phyloP scores from a whole-genome alignment of 1,284 basidiomycete species.

The Pholiota adiposa region DNA sequence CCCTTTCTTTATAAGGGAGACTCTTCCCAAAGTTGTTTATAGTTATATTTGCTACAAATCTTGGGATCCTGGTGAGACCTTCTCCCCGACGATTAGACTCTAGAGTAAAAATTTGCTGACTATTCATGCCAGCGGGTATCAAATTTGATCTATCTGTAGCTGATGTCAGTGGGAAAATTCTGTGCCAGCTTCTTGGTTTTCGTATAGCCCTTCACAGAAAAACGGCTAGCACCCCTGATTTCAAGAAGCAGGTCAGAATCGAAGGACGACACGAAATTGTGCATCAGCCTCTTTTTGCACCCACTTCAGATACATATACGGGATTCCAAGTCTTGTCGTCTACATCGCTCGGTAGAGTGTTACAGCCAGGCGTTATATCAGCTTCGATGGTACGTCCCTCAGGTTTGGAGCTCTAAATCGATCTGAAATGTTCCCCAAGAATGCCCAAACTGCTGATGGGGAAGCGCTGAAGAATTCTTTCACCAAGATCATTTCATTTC shows the following conservation, averaged over 20 bases:
- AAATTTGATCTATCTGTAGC: background rate
- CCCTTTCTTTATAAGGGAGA: background rate
- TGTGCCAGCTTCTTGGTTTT: background rate
- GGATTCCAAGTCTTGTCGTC: background rate
- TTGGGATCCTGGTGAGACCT: slow-evolving; percentile 2
- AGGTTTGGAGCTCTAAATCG: background rate
- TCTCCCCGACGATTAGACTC: background rate
- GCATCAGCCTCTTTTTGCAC: background rate
- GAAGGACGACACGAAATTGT: background rate
- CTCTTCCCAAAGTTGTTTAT: slow-evolving; percentile 1
- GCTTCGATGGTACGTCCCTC: background rate
- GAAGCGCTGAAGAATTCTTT: background rate
- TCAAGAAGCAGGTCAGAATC: background rate
- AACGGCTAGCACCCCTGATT: background rate
- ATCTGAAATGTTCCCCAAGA: background rate
- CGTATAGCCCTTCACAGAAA: background rate
- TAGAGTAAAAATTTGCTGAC: background rate
- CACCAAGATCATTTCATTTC: background rate
- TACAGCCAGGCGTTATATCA: background rate
- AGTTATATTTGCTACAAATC: background rate
- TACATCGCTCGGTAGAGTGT: background rate
- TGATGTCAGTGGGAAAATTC: background rate
- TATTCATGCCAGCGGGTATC: background rate
- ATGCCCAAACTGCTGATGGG: background rate
- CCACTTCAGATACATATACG: background rate